Percentiles rank a stretch among this genome's conserved stretches.
These are phyloP conservation scores for Leonotis leonurus DNA, from an alignment of 257 asterid species.

Conservation along the genomic window DNA sequence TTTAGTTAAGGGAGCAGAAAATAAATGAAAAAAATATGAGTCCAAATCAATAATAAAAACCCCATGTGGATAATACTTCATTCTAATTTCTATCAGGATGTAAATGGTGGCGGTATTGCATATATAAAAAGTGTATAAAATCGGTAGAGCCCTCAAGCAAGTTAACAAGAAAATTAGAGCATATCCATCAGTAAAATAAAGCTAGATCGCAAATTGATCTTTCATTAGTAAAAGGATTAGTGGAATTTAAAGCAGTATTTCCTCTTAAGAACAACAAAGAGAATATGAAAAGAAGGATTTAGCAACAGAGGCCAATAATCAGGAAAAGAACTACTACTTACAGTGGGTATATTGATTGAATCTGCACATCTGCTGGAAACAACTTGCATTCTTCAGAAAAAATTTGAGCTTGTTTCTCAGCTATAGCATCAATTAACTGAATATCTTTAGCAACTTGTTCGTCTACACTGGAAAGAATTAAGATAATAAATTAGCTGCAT, in stretches of 20 bases:
- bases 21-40: neutral
- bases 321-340: conserved; percentile 33
- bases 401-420: conserved; percentile 87
- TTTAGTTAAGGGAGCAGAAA: conserved; percentile 27
- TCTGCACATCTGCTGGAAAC: conserved; percentile 99
- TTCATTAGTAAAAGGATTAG: neutral
- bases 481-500: conserved; percentile 5
- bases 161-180: neutral
- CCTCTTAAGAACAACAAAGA: neutral
- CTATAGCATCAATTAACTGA: conserved; percentile 87
- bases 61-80: neutral
- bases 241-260: neutral
- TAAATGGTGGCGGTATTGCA: neutral
- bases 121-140: neutral
- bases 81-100: neutral
- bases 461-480: conserved; percentile 55
- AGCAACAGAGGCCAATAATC: neutral
- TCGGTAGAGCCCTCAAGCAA: no score
- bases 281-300: neutral
- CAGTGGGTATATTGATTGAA: conserved; percentile 93
- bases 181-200: neutral
- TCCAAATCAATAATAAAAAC: neutral
- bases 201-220: neutral
- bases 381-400: conserved; percentile 96
- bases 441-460: conserved; percentile 89